phyloP scores from a whole-genome alignment of 495 filamentous ascomycete species.

The Aspergillus wentii region DNA sequence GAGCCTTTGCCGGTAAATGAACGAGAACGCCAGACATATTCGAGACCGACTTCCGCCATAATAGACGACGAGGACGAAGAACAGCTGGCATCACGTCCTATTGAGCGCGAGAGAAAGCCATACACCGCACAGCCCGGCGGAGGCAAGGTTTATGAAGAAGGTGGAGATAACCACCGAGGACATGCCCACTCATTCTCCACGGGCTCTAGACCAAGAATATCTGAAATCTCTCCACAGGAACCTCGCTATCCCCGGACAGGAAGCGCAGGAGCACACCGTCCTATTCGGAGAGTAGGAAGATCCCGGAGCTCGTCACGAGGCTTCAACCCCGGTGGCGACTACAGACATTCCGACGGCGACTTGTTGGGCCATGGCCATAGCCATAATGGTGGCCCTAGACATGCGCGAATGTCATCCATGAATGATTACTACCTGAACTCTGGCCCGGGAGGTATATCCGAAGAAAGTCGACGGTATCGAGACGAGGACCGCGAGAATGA shows the following conservation, averaged over 20 bases:
- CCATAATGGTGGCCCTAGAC: conserved; percentile 11
- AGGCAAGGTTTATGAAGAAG: conserved; percentile 50
- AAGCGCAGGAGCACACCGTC: conserved; percentile 12
- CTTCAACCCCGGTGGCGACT: conserved; percentile 19
- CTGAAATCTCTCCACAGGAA: conserved; percentile 20
- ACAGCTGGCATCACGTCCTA: conserved; percentile 33
- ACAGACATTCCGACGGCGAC: conserved; percentile 39
- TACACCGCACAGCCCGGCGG: conserved; percentile 52
- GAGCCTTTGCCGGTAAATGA: conserved; percentile 35
- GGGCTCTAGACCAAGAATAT: conserved; percentile 11
- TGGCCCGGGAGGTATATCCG: conserved; percentile 19
- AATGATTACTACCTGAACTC: conserved; percentile 26
- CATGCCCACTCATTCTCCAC: conserved; percentile 26
- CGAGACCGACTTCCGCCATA: conserved; percentile 27
- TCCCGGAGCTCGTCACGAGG: conserved; percentile 35
- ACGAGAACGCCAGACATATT: conserved; percentile 48
- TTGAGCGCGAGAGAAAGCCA: conserved; percentile 61
- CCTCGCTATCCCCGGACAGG: conserved; percentile 20
- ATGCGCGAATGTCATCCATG: conserved; percentile 13
- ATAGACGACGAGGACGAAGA: conserved; percentile 48
- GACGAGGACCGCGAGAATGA: conserved; percentile 20
- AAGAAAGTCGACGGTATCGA: conserved; percentile 25
- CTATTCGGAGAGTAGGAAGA: conserved; percentile 9
- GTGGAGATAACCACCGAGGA: conserved; percentile 17
- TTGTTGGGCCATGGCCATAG: conserved; percentile 20